Evolutionary conservation across 2,329 filamentous ascomycete species (phyloP), one percentile per base, ranked within the genome.

Genomic region (Diaporthe velutina): DNA sequence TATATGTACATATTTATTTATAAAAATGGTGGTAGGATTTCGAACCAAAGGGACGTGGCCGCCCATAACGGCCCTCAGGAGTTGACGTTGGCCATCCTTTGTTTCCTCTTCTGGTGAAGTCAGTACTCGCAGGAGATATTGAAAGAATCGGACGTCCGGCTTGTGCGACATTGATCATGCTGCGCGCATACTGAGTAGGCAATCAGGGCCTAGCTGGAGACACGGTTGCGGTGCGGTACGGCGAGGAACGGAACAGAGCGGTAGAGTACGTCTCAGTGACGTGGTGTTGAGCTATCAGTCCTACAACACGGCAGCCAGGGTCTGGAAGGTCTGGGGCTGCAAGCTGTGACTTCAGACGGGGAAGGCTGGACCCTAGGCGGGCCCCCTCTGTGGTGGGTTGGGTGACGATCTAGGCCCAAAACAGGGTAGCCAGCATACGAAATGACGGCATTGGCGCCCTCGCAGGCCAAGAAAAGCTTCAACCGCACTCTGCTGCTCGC

Each of bases 371-470:
- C 70, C 70, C 68, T 71, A 42, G 45, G 58, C 38, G 58, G 38
- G 58, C 7, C 58, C 54, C 54, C 61, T 35, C 33, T 28, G 25
- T 50, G 42, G 64, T 52, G 64, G 45, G 45, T n/a, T 67, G 45
- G 64, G 64, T 38, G 64, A 67, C 38, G 52, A 64, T 67, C 73
- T 68, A 68, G 60, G 61, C 70, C 73, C 45, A 28, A 68, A 73
- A 40, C 61, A 75, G 60, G 64, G 64, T 28, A 45, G 64, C 67
- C 60, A 48, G 71, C 71, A 67, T 50, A 8, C 48, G 58, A 50
- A 48, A 75, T 75, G 73, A 75, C 73, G 73, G 73, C 73, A 75
- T 75, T 28, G 25, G 70, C 15, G 61, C 40, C 70, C 55, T 58
- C 55, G 35, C 72, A 35, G 28, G 40, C 58, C 38, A 38, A 40